These are phyloP conservation scores for Panellus pusillus DNA, from an alignment of 768 basidiomycete genomes.

Conservation along the genomic window DNA sequence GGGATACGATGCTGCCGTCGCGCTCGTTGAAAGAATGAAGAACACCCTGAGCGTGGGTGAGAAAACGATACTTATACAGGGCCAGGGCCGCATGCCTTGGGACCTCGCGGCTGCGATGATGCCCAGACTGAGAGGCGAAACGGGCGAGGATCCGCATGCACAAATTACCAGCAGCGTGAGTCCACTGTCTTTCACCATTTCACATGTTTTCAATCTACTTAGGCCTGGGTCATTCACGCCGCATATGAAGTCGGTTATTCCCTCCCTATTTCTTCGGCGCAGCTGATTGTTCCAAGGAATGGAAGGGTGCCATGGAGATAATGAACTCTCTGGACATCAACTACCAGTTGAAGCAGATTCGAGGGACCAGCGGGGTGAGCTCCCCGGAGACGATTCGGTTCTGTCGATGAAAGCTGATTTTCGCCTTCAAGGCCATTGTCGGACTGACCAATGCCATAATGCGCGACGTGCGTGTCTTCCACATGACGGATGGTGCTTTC, in stretches of 20 bases:
- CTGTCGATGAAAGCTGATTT: neutral
- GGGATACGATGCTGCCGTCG: conserved; percentile 7
- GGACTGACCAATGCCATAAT: conserved; percentile 20
- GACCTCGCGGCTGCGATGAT: conserved; percentile 14
- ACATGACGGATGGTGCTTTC: conserved; percentile 11
- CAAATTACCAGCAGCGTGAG: conserved; percentile 5
- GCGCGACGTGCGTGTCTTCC: conserved; percentile 22
- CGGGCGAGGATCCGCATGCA: too few species aligned
- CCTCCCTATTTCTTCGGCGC: neutral
- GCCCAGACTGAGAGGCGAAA: conserved; percentile 1
- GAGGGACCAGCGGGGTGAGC: too few species aligned
- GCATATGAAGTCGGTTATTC: conserved; percentile 18
- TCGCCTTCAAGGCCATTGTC: conserved; percentile 5
- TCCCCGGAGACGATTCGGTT: too few species aligned
- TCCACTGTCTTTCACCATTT: neutral
- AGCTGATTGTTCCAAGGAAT: conserved; percentile 1
- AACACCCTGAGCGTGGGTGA: neutral
- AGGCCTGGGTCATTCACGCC: conserved; percentile 24
- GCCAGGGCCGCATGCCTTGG: conserved; percentile 22
- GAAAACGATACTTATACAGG: neutral
- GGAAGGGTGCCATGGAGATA: conserved; percentile 7
- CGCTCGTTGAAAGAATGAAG: neutral
- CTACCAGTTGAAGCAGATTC: too few species aligned
- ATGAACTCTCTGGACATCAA: neutral
- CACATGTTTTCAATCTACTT: too few species aligned